Percentiles rank a stretch among this genome's conserved stretches.
These are phyloP conservation scores for Fusarium sambucinum DNA, from an alignment of 2,329 filamentous ascomycete genomes.

Conservation along the genomic window DNA sequence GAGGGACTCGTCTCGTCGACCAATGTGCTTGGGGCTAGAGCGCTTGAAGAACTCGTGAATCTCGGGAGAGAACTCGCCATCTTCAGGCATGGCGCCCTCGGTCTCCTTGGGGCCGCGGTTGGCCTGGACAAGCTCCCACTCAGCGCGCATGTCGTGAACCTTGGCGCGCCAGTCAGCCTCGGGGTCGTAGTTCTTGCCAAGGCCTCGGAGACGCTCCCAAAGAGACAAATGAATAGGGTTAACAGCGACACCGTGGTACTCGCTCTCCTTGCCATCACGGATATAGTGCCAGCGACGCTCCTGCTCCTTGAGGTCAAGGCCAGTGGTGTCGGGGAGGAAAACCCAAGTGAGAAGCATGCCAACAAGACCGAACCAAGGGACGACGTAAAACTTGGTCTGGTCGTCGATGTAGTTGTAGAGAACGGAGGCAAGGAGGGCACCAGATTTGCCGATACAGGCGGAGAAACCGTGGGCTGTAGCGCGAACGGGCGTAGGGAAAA, in stretches of 20 bases:
- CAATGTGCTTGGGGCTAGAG: conserved; percentile 51
- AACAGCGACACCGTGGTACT: conserved; percentile 94
- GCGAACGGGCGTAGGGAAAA: conserved; percentile 94
- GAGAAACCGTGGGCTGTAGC: conserved; percentile 95
- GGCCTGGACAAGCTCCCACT: conserved; percentile 68
- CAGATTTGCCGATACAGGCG: conserved; percentile 90
- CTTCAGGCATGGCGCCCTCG: conserved; percentile 57
- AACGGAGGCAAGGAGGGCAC: conserved; percentile 86
- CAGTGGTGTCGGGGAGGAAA: conserved; percentile 96
- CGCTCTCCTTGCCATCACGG: conserved; percentile 77
- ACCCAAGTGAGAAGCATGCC: conserved; percentile 85
- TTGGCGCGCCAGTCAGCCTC: conserved; percentile 85
- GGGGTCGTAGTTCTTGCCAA: conserved; percentile 85
- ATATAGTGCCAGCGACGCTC: conserved; percentile 94
- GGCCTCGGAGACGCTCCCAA: conserved; percentile 85
- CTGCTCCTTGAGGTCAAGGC: conserved; percentile 96
- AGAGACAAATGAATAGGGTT: conserved; percentile 88
- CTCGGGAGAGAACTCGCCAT: conserved; percentile 65
- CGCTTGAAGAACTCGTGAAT: conserved; percentile 68
- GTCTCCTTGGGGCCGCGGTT: conserved; percentile 62
- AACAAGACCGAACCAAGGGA: conserved; percentile 93
- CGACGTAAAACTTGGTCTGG: conserved; percentile 87
- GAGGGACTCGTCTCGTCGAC: conserved; percentile 37
- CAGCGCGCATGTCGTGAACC: conserved; percentile 81
- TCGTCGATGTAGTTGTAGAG: conserved; percentile 95